Evolutionary conservation across 768 basidiomycete species (phyloP).

Genomic region (Xerocomus brunneocitrinus): DNA sequence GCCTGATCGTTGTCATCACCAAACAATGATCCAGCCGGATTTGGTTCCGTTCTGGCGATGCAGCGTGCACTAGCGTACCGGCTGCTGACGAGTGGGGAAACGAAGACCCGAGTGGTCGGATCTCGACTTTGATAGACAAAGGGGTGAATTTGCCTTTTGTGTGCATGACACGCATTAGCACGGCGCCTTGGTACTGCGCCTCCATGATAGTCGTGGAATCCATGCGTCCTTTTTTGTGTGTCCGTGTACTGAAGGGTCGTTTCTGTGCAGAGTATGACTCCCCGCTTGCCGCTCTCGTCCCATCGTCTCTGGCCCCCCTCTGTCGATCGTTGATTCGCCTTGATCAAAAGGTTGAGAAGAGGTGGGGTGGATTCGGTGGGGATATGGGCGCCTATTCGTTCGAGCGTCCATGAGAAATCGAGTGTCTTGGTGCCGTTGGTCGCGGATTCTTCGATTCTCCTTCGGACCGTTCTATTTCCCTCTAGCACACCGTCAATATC

Average conservation of each 20-base stretch:
- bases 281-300: background rate
- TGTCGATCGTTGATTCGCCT: background rate
- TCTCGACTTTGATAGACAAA: conserved; percentile 73
- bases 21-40: conserved; percentile 21
- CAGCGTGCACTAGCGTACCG: conserved; percentile 35
- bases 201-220: conserved; percentile 54
- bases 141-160: conserved; percentile 70
- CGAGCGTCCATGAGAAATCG: background rate
- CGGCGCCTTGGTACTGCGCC: conserved; percentile 70
- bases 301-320: background rate
- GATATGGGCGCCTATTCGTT: background rate
- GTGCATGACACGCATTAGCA: conserved; percentile 53
- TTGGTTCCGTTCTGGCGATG: conserved; percentile 19
- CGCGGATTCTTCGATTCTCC: background rate
- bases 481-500: background rate
- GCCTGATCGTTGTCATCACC: conserved; percentile 14
- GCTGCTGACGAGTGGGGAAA: conserved; percentile 73
- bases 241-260: background rate
- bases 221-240: conserved; percentile 14
- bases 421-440: background rate
- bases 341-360: background rate
- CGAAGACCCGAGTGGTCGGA: conserved; percentile 65
- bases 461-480: background rate
- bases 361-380: background rate
- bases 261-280: conserved; percentile 3